phyloP scores from a whole-genome alignment of 441 rosid species.

The Euphorbia schlechtendalii region DNA sequence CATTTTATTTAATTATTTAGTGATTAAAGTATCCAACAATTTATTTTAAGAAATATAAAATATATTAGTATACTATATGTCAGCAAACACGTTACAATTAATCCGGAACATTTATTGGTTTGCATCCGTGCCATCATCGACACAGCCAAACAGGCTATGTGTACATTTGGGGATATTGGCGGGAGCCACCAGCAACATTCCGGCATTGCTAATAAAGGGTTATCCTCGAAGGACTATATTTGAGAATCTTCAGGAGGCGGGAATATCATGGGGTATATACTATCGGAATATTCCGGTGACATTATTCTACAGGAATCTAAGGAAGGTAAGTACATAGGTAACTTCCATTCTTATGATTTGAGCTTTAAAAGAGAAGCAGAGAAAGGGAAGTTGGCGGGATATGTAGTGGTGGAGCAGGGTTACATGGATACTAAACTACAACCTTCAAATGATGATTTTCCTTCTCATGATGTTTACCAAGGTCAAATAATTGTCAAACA shows the following conservation, averaged over 20 bases:
- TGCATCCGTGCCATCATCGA: slow-evolving; percentile 81
- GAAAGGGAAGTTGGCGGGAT: slow-evolving; percentile 56
- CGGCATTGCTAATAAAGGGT: slow-evolving; percentile 45
- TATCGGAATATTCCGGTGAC: slow-evolving; percentile 76
- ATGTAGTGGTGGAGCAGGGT: slow-evolving; percentile 78
- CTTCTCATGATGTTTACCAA: slow-evolving; percentile 80
- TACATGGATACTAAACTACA: slow-evolving; percentile 42
- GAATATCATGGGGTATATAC: slow-evolving; percentile 64
- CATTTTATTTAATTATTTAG: too few species aligned
- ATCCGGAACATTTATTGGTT: too few species aligned
- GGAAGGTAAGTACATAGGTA: slow-evolving; percentile 59
- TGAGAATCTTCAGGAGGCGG: slow-evolving; percentile 50
- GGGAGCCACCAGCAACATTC: slow-evolving; percentile 77
- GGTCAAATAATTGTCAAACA: slow-evolving; percentile 49
- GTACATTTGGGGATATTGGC: slow-evolving; percentile 71
- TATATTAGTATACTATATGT: too few species aligned
- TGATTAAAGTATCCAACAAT: too few species aligned
- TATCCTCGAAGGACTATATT: slow-evolving; percentile 82
- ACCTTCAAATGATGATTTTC: slow-evolving; percentile 82
- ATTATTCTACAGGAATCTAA: slow-evolving; percentile 53
- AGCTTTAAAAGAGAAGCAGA: slow-evolving; percentile 46
- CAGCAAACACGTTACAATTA: too few species aligned
- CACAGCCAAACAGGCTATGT: slow-evolving; percentile 76
- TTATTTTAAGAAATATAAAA: too few species aligned
- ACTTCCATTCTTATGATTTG: slow-evolving; percentile 42